phyloP scores from a whole-genome alignment of 1,139 yeast genomes.

The Scheffersomyces parashehatae region DNA sequence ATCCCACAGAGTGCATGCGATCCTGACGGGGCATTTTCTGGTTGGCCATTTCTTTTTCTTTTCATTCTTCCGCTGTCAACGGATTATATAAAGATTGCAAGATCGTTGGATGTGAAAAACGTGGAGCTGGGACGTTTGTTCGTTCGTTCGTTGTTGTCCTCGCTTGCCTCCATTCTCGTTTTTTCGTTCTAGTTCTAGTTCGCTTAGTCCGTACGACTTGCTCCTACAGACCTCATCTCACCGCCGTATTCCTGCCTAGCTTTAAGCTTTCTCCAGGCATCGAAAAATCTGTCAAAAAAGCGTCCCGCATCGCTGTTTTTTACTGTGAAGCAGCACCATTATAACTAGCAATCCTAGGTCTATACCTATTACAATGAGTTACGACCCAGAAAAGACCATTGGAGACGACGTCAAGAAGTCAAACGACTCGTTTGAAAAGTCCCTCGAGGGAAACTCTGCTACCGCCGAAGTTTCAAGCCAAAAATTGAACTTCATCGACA shows the following conservation, averaged over 20 bases:
- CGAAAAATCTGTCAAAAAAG: too few species aligned
- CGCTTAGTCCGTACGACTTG: too few species aligned
- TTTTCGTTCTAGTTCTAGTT: too few species aligned
- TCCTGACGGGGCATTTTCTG: neutral
- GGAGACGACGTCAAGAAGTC: constrained; percentile 15
- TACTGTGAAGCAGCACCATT: too few species aligned
- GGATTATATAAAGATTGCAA: neutral
- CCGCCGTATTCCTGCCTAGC: too few species aligned
- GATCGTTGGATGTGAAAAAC: neutral
- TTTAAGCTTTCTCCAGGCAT: too few species aligned
- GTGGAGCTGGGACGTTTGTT: neutral
- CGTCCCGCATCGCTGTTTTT: too few species aligned
- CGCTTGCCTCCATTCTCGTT: too few species aligned
- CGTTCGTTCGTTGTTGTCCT: too few species aligned
- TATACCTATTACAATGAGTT: neutral
- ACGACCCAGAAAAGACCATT: neutral
- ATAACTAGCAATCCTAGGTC: too few species aligned
- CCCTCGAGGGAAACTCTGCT: constrained; percentile 21
- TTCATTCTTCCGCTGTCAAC: constrained; percentile 3
- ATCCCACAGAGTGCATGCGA: too few species aligned
- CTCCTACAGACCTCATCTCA: too few species aligned
- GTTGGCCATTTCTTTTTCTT: neutral
- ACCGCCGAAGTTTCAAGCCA: constrained; percentile 19
- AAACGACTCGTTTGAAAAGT: constrained; percentile 26
- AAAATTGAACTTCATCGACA: constrained; percentile 17